phyloP scores from a whole-genome alignment of 257 asterid species.

The Plantago major region DNA sequence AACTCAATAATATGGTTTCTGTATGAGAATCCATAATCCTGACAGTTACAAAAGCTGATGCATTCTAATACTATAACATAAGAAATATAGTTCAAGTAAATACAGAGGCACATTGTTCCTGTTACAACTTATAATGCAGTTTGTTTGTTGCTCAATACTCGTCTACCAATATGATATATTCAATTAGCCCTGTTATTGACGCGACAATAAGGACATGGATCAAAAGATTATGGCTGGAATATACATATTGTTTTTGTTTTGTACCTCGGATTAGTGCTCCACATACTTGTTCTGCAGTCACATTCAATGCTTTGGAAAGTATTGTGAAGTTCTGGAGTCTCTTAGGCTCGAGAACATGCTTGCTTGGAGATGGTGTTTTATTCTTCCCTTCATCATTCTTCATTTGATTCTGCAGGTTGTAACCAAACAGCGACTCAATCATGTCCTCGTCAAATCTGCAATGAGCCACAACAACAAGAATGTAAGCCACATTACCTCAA shows the following conservation, averaged over 20 bases:
- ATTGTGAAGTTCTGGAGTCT: constrained; percentile 88
- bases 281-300: constrained; percentile 71
- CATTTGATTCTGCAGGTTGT: constrained; percentile 60
- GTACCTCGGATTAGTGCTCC: constrained; percentile 70
- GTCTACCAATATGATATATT: too few species aligned
- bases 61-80: too few species aligned
- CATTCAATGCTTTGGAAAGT: constrained; percentile 80
- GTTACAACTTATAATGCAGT: too few species aligned
- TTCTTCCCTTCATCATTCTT: constrained; percentile 61
- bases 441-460: constrained; percentile 90
- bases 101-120: too few species aligned
- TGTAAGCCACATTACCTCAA: neutral
- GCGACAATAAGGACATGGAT: neutral
- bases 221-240: neutral
- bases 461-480: constrained; percentile 16
- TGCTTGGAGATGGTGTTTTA: constrained; percentile 83
- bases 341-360: constrained; percentile 93
- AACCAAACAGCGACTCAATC: constrained; percentile 89
- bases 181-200: too few species aligned
- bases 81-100: too few species aligned
- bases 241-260: neutral
- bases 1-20: too few species aligned
- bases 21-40: too few species aligned
- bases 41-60: too few species aligned
- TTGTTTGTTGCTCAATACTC: too few species aligned